These are phyloP conservation scores for Sphagnum contortum DNA, from an alignment of 225 moss, liverwort and hornwort genomes.

Conservation along the genomic window DNA sequence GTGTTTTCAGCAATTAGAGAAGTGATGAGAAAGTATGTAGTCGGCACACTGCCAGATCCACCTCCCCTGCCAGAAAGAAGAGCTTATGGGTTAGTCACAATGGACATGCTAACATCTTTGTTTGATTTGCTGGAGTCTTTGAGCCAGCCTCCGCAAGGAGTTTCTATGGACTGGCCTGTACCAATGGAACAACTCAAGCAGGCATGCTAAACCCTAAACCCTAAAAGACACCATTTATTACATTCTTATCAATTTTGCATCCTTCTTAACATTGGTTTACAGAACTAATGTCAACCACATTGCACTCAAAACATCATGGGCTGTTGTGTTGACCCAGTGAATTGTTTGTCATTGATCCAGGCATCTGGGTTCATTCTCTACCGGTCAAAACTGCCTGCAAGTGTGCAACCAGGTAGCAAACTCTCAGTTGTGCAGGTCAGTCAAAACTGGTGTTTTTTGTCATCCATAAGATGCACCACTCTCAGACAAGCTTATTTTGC, in stretches of 20 bases:
- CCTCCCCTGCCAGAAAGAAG: conserved; percentile 53
- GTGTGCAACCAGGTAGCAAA: conserved; percentile 43
- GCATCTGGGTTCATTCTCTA: conserved; percentile 73
- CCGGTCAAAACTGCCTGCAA: conserved; percentile 45
- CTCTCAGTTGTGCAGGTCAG: conserved; percentile 63
- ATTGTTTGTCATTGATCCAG: conserved; percentile 13
- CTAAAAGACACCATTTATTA: no score
- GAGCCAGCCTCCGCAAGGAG: conserved; percentile 32
- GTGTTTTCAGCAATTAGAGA: conserved; percentile 41
- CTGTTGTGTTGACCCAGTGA: no score
- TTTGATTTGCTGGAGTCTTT: conserved; percentile 48
- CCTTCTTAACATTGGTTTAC: no score
- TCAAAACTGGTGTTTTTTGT: neutral
- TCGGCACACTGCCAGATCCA: conserved; percentile 29
- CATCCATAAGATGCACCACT: no score
- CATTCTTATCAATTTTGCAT: no score
- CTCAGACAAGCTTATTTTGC: no score
- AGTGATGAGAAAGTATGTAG: conserved; percentile 46
- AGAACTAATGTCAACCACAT: no score
- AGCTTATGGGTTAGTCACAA: conserved; percentile 43
- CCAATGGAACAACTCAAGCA: conserved; percentile 67
- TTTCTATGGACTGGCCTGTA: conserved; percentile 42
- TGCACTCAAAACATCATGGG: no score
- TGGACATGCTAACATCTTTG: conserved; percentile 40
- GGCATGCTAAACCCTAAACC: conserved; percentile 17